Conservation (phyloP, 805 yeast species). For the Lachancea sp. region DNA sequence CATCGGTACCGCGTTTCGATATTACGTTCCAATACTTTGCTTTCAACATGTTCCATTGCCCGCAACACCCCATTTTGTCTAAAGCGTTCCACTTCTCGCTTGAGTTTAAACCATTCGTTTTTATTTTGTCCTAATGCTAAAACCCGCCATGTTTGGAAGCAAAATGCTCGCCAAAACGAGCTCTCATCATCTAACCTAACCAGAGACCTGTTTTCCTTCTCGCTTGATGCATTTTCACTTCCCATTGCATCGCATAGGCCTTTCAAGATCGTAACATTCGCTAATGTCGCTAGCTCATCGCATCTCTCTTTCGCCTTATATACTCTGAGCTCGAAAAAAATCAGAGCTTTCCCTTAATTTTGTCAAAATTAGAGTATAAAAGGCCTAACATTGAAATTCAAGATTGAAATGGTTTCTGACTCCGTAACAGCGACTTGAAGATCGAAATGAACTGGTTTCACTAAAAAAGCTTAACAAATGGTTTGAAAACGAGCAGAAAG, state of each 20-base stretch:
- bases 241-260: neutral
- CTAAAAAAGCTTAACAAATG: too few relatives aligned
- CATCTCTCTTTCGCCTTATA: neutral
- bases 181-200: neutral
- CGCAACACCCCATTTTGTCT: neutral
- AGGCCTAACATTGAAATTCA: too few relatives aligned
- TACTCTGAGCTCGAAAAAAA: neutral
- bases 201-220: too few relatives aligned
- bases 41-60: neutral
- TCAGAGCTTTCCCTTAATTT: neutral
- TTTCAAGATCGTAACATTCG: neutral
- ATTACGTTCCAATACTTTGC: neutral
- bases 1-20: slow-evolving; percentile 17
- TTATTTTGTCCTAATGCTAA: neutral
- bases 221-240: neutral
- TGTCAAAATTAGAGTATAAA: neutral
- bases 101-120: neutral
- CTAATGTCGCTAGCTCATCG: neutral
- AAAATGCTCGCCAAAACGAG: neutral
- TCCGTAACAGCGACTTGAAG: too few relatives aligned
- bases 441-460: too few relatives aligned
- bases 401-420: too few relatives aligned
- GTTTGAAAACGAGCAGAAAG: too few relatives aligned
- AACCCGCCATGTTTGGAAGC: neutral
- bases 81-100: neutral